A percentile compares a stretch with the other conserved stretches of the same genome.
These are phyloP conservation scores for Staphylotrichum tortipilum DNA, from an alignment of 495 filamentous ascomycete species.

Conservation along the genomic window DNA sequence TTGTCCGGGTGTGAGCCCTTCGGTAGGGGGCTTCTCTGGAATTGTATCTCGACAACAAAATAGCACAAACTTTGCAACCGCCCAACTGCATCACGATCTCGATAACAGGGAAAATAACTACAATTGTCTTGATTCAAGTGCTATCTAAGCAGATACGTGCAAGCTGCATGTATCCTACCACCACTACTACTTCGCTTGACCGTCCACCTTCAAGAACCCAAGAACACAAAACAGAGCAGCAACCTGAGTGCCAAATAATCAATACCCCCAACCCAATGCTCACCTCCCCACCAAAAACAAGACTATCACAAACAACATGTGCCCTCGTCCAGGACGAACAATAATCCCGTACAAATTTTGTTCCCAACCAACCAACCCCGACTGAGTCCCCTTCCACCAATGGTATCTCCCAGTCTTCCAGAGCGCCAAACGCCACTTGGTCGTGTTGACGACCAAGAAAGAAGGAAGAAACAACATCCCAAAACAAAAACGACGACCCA, in stretches of 20 bases:
- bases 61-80: no score
- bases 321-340: no score
- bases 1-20: no score
- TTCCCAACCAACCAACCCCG: constrained; percentile 1
- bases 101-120: background rate
- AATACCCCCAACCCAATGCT: background rate
- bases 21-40: no score
- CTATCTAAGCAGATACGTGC: background rate
- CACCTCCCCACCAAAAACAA: background rate
- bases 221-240: background rate
- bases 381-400: constrained; percentile 13
- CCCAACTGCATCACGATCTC: no score
- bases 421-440: constrained; percentile 25
- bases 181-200: background rate
- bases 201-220: background rate
- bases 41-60: no score
- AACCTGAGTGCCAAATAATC: background rate
- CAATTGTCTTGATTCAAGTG: background rate
- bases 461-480: background rate
- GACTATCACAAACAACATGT: background rate
- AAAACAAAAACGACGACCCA: constrained; percentile 2
- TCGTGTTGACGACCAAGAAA: constrained; percentile 18
- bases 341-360: background rate
- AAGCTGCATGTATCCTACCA: constrained; percentile 2
- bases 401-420: constrained; percentile 25